phyloP scores from a whole-genome alignment of 2,329 filamentous ascomycete species.

The Dactylellina parvicollis region DNA sequence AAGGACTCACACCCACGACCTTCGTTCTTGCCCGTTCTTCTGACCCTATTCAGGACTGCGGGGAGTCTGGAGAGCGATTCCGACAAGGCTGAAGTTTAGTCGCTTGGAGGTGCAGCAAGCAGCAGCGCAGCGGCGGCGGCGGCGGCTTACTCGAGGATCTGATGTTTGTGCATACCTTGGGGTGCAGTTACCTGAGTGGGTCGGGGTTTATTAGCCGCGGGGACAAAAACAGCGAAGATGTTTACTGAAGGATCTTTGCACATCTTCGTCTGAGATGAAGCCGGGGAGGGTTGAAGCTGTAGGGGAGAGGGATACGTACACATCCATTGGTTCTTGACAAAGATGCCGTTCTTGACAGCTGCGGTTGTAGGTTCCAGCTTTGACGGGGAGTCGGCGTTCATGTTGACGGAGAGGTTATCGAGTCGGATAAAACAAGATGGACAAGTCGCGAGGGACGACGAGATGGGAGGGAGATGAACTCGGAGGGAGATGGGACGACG shows the following conservation, averaged over 20 bases:
- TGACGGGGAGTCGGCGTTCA: constrained; percentile 22
- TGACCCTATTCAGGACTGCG: constrained; percentile 20
- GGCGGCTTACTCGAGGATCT: background rate
- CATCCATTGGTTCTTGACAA: constrained; percentile 52
- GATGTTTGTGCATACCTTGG: constrained; percentile 36
- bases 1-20: constrained; percentile 43
- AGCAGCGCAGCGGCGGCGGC: background rate
- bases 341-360: constrained; percentile 44
- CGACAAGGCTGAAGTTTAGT: background rate
- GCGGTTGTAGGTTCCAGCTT: background rate
- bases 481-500: background rate
- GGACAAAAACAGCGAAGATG: background rate
- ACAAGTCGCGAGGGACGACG: background rate
- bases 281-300: background rate
- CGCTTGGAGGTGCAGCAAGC: too few species aligned
- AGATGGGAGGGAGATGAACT: background rate
- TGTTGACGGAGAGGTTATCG: background rate
- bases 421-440: background rate
- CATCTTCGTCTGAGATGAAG: background rate
- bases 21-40: constrained; percentile 23
- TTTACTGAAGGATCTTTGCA: background rate
- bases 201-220: constrained; percentile 14
- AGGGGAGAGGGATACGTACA: constrained; percentile 24
- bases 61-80: constrained; percentile 23
- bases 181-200: constrained; percentile 32